Percentiles rank a stretch among this genome's conserved stretches.
These are phyloP conservation scores for Kwoniella shivajii DNA, from an alignment of 1,284 basidiomycete species.

Conservation along the genomic window DNA sequence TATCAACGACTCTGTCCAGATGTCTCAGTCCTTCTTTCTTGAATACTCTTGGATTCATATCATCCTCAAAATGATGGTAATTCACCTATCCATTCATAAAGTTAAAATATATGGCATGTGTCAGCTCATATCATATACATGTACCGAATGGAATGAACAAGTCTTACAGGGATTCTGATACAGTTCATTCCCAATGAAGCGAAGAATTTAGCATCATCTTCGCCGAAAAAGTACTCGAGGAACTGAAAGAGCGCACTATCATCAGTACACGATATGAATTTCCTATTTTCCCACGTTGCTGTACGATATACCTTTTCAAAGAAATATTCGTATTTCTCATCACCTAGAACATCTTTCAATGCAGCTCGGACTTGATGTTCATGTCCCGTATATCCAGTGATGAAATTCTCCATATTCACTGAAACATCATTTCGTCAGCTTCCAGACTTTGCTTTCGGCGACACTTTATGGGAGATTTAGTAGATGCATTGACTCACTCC, in stretches of 20 bases:
- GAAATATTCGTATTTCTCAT: slow-evolving; percentile 71
- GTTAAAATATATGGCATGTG: neutral
- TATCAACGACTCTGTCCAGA: slow-evolving; percentile 48
- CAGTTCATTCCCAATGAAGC: slow-evolving; percentile 68
- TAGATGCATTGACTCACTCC: slow-evolving; percentile 33
- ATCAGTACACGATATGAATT: too few species aligned
- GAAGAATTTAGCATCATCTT: slow-evolving; percentile 70
- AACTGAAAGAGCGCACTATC: slow-evolving; percentile 63
- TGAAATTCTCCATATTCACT: slow-evolving; percentile 54
- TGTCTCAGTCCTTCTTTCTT: slow-evolving; percentile 50
- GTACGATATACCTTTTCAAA: slow-evolving; percentile 65
- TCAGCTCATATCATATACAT: neutral
- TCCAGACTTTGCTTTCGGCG: neutral
- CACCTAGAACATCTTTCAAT: slow-evolving; percentile 65
- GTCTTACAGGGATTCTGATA: slow-evolving; percentile 57
- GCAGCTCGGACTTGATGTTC: slow-evolving; percentile 65
- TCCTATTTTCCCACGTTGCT: too few species aligned
- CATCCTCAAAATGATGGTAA: slow-evolving; percentile 51
- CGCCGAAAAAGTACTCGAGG: slow-evolving; percentile 71
- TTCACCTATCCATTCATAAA: slow-evolving; percentile 47
- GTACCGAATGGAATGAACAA: neutral
- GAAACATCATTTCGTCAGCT: neutral
- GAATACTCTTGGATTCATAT: slow-evolving; percentile 48
- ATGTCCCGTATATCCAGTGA: slow-evolving; percentile 48
- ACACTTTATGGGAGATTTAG: neutral